These are phyloP conservation scores for Chenopodium formosanum DNA, from an alignment of 148 eudicot species.

Conservation along the genomic window DNA sequence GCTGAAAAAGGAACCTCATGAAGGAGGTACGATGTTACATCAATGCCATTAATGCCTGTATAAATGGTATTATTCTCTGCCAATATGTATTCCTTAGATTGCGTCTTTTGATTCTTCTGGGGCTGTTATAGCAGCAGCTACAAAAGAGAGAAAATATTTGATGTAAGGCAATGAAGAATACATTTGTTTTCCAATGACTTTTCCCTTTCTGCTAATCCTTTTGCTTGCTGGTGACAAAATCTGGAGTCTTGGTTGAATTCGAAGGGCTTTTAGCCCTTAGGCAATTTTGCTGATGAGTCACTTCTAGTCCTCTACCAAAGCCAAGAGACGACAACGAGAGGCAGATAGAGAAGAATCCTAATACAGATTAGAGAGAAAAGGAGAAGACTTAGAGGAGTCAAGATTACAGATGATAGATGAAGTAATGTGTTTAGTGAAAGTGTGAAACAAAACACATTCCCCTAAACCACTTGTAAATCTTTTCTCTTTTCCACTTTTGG, in stretches of 20 bases:
- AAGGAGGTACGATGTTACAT: background rate
- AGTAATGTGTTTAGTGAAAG: too few relatives aligned
- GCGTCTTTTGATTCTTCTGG: background rate
- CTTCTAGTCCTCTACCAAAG: too few relatives aligned
- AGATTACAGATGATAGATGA: too few relatives aligned
- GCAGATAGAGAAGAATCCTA: too few relatives aligned
- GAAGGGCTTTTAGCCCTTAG: too few relatives aligned
- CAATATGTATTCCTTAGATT: background rate
- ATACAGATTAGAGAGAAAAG: too few relatives aligned
- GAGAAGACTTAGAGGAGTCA: too few relatives aligned
- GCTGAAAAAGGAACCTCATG: background rate
- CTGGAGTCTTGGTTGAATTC: background rate
- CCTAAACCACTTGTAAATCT: too few relatives aligned
- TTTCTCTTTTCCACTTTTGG: too few relatives aligned
- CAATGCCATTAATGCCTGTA: background rate
- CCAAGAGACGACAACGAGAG: too few relatives aligned
- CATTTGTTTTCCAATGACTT: background rate
- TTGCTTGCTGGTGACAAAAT: background rate
- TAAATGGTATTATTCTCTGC: background rate
- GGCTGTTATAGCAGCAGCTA: background rate
- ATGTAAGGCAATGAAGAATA: background rate
- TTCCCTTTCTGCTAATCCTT: background rate
- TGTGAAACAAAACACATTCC: too few relatives aligned
- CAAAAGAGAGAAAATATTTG: background rate
- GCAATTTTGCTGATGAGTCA: too few relatives aligned